Evolutionary conservation across 768 basidiomycete genomes (phyloP), one percentile per base, ranked within the genome.

Genomic region (Russula compacta): DNA sequence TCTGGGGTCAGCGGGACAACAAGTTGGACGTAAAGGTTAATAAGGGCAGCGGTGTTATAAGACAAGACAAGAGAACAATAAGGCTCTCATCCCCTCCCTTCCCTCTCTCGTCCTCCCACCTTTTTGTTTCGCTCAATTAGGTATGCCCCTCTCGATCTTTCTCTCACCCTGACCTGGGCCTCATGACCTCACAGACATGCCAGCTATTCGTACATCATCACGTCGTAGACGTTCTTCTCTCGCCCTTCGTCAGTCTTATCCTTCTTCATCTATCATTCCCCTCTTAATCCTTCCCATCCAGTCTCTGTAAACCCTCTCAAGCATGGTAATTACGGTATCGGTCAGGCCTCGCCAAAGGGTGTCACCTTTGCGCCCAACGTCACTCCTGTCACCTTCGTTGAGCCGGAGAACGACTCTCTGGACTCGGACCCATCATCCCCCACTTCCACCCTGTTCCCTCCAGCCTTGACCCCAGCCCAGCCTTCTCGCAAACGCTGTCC

Each of bases 321-420:
- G 64, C 72, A 83, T 4, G 83, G 82, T 15, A 77, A 76, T 59
- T 84, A 85, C 52, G 81, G 81, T 32, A 73, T 78, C 57, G 67
- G 70, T 56, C 68, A 77, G 2, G 69, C 74, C 0, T 73, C 78
- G 0, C 68, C 70, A 21, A 73, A 79, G n/a, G 75, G 78, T 5
- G 81, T 86, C 32, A 83, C 81, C 0, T 86, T 86, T 52, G 84
- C 83, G 1, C 83, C 83, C 42, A 84, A 84, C 63, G 75, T 84
- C 29, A 84, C 83, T 0, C 83, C 83, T 1, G 75, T 73, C 3
- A 81, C 81, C 0, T 83, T 76, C 71, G 71, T 71, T 32, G 75
- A 76, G 11, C 56, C 56, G 12, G 62, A 73, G 0, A 75, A 73
- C 56, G 70, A 68, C 38, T 70, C 67, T 17, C 66, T 76, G 10